Evolutionary conservation across 2,329 filamentous ascomycete genomes (phyloP), one percentile per base, ranked within the genome.

Genomic region (Penicillium corylophilum): DNA sequence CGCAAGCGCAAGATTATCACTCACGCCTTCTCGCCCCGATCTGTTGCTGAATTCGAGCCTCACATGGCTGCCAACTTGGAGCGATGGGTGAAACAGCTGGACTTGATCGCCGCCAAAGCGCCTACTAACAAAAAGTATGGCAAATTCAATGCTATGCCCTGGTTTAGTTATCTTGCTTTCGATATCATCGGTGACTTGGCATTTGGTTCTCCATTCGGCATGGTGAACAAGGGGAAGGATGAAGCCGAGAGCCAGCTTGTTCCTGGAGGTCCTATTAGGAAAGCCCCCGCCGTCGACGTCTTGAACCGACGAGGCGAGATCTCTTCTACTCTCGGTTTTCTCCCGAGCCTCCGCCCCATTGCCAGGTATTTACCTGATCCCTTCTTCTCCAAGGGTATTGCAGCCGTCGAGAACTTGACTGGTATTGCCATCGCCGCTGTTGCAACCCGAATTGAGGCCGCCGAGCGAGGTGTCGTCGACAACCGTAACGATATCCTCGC

Each of bases 1-100:
- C 62, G 69, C 1, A 71, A 71, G 50, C 63, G 68, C 2, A 70
- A 70, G 35, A 67, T 69, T 33, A 65, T 71, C 36, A 63, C 68
- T 0, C 69, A 71, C 45, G 66, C 66, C 7, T 71, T 71, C 44
- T 68, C 65, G 0, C 67, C 67, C 0, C 61, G 58, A 33, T 64
- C 67, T 5, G 66, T 70, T 5, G 60, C 62, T 18, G 62, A 53
- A 0, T 71, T 71, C 48, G 68, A 70, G 45, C 61, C 59, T 5
- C 61, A 68, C 23, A 70, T 70, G 64, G 62, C 66, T 1, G 61
- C 57, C 2, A 62, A 62, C 41, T 36, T 65, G 13, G 40, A 53
- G 12, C 55, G 58, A 47, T 58, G 60, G 54, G 52, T 49, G 7
- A 23, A 4, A 2, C 63, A 65, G 40, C 42, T 65, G 39, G 59